Evolutionary conservation across 2,329 filamentous ascomycete genomes (phyloP).

Genomic region (Mycosphaerella arachidis): DNA sequence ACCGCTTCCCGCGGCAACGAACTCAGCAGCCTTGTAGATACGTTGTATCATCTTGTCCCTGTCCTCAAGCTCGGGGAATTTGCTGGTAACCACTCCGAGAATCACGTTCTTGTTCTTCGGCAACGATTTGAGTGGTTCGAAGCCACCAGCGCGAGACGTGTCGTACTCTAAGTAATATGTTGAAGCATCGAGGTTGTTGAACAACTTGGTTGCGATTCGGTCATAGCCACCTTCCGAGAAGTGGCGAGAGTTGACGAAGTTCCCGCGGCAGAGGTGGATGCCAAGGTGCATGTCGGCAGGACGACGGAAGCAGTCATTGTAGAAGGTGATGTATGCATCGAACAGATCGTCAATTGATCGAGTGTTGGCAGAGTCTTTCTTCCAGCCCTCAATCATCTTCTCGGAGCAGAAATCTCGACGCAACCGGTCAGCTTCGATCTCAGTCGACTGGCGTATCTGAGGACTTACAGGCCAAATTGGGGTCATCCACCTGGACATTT

Average conservation of each 20-base stretch:
- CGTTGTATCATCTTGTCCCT: slow-evolving; percentile 45
- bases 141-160: slow-evolving; percentile 45
- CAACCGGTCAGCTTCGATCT: slow-evolving; percentile 2
- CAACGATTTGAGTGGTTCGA: slow-evolving; percentile 43
- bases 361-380: slow-evolving; percentile 61
- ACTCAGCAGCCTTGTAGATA: slow-evolving; percentile 53
- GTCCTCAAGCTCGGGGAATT: slow-evolving; percentile 44
- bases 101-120: slow-evolving; percentile 46
- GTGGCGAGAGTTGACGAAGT: slow-evolving; percentile 44
- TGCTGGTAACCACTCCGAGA: slow-evolving; percentile 44
- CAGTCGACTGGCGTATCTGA: background rate
- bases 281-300: slow-evolving; percentile 70
- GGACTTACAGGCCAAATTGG: slow-evolving; percentile 38
- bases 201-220: slow-evolving; percentile 38
- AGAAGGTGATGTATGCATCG: slow-evolving; percentile 70
- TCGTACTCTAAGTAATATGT: slow-evolving; percentile 41
- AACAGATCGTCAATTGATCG: slow-evolving; percentile 65
- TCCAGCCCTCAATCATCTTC: slow-evolving; percentile 68
- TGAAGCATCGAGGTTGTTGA: slow-evolving; percentile 31
- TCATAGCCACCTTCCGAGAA: slow-evolving; percentile 47
- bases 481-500: slow-evolving; percentile 47
- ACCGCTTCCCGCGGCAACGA: slow-evolving; percentile 64
- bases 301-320: slow-evolving; percentile 61
- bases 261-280: slow-evolving; percentile 67
- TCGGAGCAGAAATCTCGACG: slow-evolving; percentile 61